Percentiles rank a stretch among this genome's conserved stretches.
Evolutionary conservation across 1,284 basidiomycete genomes (phyloP).

Genomic region (Ustilago shanxiensis): DNA sequence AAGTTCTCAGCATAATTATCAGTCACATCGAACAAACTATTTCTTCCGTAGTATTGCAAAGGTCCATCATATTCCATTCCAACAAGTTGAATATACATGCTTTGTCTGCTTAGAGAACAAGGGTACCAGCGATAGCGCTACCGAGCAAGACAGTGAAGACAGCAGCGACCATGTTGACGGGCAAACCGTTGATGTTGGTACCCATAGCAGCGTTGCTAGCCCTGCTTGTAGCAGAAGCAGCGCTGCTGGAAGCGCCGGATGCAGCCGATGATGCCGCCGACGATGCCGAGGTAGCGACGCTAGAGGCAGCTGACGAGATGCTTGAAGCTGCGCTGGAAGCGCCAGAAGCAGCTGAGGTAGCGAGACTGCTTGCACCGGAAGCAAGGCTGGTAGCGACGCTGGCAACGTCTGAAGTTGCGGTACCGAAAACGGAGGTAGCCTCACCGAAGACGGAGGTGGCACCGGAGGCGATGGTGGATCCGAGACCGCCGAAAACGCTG

Average conservation of each 20-base stretch:
- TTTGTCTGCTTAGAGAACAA: constrained; percentile 18
- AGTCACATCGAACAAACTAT: no score
- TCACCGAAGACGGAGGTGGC: constrained; percentile 16
- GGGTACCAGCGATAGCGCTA: constrained; percentile 26
- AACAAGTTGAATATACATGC: no score
- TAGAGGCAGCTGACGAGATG: background rate
- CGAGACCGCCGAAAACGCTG: constrained; percentile 1
- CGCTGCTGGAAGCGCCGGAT: constrained; percentile 6
- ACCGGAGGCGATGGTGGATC: background rate
- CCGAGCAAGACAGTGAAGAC: constrained; percentile 21
- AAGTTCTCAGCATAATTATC: constrained; percentile 35
- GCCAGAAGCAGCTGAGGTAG: background rate
- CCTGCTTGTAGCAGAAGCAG: background rate
- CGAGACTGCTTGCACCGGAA: background rate
- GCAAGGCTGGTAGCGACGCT: constrained; percentile 11
- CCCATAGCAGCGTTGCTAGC: constrained; percentile 7
- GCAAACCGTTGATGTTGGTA: constrained; percentile 6
- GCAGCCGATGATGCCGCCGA: background rate
- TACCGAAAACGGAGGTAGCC: constrained; percentile 16
- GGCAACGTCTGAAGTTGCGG: constrained; percentile 11
- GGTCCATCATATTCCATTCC: background rate
- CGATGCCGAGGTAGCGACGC: background rate
- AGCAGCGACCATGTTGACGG: constrained; percentile 13
- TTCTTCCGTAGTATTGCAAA: no score
- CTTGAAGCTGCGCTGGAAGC: background rate